These are phyloP conservation scores for Miscanthus sacchariflorus DNA, from an alignment of 202 grass and related monocot genomes.

Conservation along the genomic window DNA sequence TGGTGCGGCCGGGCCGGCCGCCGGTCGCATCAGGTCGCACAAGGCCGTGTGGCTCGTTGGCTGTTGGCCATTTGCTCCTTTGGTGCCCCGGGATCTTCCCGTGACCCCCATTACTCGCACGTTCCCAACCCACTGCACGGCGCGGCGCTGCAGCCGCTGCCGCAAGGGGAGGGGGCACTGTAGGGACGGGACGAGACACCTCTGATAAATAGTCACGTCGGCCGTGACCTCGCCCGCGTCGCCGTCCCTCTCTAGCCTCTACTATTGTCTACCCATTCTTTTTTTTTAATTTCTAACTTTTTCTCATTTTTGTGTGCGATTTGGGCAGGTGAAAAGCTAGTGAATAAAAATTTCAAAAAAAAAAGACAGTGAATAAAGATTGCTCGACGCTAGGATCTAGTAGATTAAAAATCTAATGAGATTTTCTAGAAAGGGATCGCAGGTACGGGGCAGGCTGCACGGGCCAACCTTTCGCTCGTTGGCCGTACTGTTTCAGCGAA, in stretches of 20 bases:
- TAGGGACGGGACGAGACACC: neutral
- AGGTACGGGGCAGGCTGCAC: too few relatives aligned
- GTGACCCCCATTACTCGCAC: constrained; percentile 41
- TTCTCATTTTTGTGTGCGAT: neutral
- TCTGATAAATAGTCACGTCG: constrained; percentile 14
- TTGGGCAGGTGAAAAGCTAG: constrained; percentile 13
- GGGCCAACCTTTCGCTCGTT: neutral
- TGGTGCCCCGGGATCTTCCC: neutral
- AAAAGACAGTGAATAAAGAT: neutral
- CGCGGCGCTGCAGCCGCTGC: constrained; percentile 27
- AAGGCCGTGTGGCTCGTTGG: neutral
- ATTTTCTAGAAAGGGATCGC: too few relatives aligned
- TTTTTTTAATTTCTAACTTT: neutral
- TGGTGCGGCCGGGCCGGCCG: constrained; percentile 10
- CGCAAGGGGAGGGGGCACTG: neutral
- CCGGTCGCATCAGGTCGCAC: constrained; percentile 23
- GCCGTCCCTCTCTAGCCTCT: neutral
- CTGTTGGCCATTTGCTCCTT: neutral
- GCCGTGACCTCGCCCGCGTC: constrained; percentile 13
- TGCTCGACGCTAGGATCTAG: neutral
- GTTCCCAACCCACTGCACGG: constrained; percentile 12
- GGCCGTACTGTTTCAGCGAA: too few relatives aligned
- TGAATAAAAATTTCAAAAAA: neutral
- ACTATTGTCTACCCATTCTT: neutral
- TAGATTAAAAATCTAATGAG: neutral